These are phyloP conservation scores for Russula sp. DNA, from an alignment of 768 basidiomycete species.

Conservation along the genomic window DNA sequence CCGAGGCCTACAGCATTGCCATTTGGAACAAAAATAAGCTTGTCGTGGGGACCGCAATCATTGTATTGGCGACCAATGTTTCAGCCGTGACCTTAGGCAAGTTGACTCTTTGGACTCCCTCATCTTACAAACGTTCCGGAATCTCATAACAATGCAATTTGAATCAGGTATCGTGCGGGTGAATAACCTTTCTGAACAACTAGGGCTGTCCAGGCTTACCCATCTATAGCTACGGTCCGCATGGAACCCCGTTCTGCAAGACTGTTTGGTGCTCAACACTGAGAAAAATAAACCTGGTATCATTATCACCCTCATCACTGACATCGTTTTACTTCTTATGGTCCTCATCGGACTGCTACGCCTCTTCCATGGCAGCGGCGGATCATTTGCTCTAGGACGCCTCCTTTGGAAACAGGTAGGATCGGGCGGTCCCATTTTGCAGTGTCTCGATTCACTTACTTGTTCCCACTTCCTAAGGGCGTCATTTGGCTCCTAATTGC, in stretches of 20 bases:
- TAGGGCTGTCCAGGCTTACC: background rate
- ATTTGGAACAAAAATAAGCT: background rate
- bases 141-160: too few relatives aligned
- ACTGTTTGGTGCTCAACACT: background rate
- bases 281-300: background rate
- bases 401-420: conserved; percentile 6
- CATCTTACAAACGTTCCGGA: too few relatives aligned
- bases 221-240: background rate
- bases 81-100: background rate
- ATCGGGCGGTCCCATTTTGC: background rate
- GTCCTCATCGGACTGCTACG: background rate
- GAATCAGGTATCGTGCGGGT: conserved; percentile 4
- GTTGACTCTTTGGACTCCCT: background rate
- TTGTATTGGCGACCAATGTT: background rate
- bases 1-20: background rate
- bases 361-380: background rate
- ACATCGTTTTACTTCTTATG: background rate
- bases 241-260: background rate
- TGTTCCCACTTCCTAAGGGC: background rate
- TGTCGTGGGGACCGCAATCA: background rate
- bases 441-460: background rate
- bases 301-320: background rate
- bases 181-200: background rate
- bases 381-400: background rate
- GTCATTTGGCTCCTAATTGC: conserved; percentile 2